A percentile compares a stretch with the other conserved stretches of the same genome.
Evolutionary conservation across 768 basidiomycete genomes (phyloP).

Genomic region (Mycena galopus): DNA sequence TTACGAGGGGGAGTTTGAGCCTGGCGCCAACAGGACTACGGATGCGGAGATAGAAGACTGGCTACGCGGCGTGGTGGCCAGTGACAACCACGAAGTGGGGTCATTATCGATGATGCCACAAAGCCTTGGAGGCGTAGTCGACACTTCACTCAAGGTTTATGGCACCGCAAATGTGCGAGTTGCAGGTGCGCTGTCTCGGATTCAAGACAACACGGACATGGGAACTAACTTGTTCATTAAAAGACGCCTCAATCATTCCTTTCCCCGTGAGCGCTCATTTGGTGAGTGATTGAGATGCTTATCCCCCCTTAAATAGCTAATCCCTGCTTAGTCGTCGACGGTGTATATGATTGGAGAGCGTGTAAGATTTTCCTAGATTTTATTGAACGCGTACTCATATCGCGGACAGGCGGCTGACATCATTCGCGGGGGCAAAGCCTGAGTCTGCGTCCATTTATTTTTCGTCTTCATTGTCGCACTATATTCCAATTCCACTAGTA

Average conservation of each 20-base stretch:
- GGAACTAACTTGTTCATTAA: background rate
- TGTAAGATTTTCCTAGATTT: conserved; percentile 30
- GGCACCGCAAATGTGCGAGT: conserved; percentile 52
- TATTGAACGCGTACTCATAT: background rate
- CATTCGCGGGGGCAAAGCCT: conserved; percentile 19
- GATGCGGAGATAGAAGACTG: conserved; percentile 42
- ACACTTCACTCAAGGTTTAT: conserved; percentile 51
- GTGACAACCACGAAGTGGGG: conserved; percentile 52
- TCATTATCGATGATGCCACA: conserved; percentile 57
- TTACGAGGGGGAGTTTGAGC: conserved; percentile 49
- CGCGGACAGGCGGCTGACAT: conserved; percentile 35
- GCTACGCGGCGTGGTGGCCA: conserved; percentile 43
- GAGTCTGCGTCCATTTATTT: background rate
- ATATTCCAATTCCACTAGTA: background rate
- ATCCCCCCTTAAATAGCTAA: background rate
- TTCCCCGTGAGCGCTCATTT: conserved; percentile 50
- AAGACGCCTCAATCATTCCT: conserved; percentile 51
- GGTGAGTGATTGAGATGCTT: conserved; percentile 34
- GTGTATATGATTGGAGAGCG: conserved; percentile 49
- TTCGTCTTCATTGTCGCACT: background rate
- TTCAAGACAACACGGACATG: background rate
- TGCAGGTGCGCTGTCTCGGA: conserved; percentile 39
- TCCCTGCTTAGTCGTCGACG: conserved; percentile 36
- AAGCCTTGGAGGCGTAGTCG: conserved; percentile 54
- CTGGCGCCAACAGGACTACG: conserved; percentile 39